Conservation (phyloP, 202 grass and related monocot species). For the Hordeum pubiflorum region DNA sequence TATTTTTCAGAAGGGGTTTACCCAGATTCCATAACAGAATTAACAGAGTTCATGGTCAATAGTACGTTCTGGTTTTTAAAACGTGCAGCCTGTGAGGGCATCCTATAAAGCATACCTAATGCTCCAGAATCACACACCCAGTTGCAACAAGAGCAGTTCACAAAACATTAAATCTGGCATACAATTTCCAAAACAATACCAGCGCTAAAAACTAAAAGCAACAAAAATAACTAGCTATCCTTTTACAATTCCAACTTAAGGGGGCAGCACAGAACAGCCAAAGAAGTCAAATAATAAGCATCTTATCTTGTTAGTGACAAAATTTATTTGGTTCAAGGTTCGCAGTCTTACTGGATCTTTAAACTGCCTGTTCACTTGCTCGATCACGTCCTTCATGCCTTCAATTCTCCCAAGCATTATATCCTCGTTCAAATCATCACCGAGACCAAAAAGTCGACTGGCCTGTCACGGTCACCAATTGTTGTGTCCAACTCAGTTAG, state of each 20-base stretch:
- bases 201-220: background rate
- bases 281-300: background rate
- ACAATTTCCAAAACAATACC: background rate
- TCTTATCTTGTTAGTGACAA: background rate
- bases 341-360: conserved; percentile 86
- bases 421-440: conserved; percentile 95
- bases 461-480: conserved; percentile 47
- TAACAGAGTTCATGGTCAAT: background rate
- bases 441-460: conserved; percentile 88
- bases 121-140: background rate
- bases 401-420: conserved; percentile 93
- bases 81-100: background rate
- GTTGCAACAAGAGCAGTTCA: background rate
- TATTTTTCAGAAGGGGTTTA: background rate
- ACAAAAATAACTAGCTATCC: background rate
- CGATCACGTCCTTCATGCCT: conserved; percentile 95
- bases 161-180: background rate
- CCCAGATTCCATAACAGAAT: no score
- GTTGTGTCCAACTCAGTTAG: background rate
- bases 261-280: background rate
- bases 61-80: background rate
- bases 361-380: conserved; percentile 98
- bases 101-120: background rate
- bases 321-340: conserved; percentile 1
- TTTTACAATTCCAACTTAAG: background rate